A percentile compares a stretch with the other conserved stretches of the same genome.
phyloP scores from a whole-genome alignment of 2,329 filamentous ascomycete genomes.

The Lojkania enalia region DNA sequence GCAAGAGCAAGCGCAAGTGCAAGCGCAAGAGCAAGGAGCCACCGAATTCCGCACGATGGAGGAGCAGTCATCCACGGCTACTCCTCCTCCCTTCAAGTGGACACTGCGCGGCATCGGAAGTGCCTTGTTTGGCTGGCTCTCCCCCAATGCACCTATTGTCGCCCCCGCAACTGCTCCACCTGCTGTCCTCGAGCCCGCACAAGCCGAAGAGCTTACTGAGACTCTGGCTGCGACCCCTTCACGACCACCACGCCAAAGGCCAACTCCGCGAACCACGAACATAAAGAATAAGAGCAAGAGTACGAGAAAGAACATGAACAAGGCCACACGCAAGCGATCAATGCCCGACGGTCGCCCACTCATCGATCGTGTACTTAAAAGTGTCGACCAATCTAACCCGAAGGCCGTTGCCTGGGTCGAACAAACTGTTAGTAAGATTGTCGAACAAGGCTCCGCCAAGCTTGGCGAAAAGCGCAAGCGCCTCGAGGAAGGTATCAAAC shows the following conservation, averaged over 20 bases:
- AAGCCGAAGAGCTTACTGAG: neutral
- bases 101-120: too few species aligned
- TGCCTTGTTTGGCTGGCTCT: too few species aligned
- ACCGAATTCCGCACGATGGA: too few species aligned
- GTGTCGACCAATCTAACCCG: neutral
- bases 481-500: conserved; percentile 27
- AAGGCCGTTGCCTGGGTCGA: conserved; percentile 35
- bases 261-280: conserved; percentile 19
- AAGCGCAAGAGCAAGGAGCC: too few species aligned
- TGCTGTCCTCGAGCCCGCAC: neutral
- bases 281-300: neutral
- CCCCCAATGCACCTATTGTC: too few species aligned
- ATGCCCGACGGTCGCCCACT: neutral
- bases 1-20: too few species aligned
- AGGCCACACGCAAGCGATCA: neutral
- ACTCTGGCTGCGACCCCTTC: neutral
- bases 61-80: too few species aligned
- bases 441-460: conserved; percentile 12
- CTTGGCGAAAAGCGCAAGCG: conserved; percentile 35
- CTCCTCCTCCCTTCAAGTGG: too few species aligned
- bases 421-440: conserved; percentile 21
- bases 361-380: neutral
- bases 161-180: neutral
- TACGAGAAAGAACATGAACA: neutral
- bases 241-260: conserved; percentile 8